Conservation (phyloP, 2,329 filamentous ascomycete species). For the Phyllosticta citribraziliensis region DNA sequence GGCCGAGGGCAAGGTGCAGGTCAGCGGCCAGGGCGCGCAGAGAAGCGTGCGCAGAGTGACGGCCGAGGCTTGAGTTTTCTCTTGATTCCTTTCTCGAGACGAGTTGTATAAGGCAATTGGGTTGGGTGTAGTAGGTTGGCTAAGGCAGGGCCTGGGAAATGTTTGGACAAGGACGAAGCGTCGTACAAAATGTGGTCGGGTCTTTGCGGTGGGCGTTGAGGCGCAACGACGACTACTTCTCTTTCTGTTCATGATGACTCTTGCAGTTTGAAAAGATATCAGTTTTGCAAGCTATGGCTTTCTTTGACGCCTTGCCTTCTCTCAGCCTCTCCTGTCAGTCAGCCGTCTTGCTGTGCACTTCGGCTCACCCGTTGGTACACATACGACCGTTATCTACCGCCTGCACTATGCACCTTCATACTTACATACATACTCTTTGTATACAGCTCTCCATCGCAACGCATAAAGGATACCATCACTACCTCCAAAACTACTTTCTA, state of each 20-base stretch:
- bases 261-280: not conserved
- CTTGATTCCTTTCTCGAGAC: too few relatives aligned
- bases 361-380: too few relatives aligned
- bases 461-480: too few relatives aligned
- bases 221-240: not conserved
- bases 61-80: constrained; percentile 30
- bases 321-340: too few relatives aligned
- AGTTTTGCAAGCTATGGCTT: not conserved
- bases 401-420: too few relatives aligned
- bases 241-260: not conserved
- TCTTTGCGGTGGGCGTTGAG: too few relatives aligned
- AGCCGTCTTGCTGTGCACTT: too few relatives aligned
- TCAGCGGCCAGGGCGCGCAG: constrained; percentile 75
- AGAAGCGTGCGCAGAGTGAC: constrained; percentile 71
- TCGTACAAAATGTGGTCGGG: not conserved
- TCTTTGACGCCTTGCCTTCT: not conserved
- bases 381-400: too few relatives aligned
- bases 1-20: constrained; percentile 70
- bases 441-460: too few relatives aligned
- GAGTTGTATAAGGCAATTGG: not conserved
- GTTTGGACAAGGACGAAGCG: not conserved
- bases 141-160: not conserved
- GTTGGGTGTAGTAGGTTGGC: not conserved
- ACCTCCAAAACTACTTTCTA: too few relatives aligned
- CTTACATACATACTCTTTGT: too few relatives aligned